phyloP scores from a whole-genome alignment of 495 filamentous ascomycete species.

The Poronia punctata region DNA sequence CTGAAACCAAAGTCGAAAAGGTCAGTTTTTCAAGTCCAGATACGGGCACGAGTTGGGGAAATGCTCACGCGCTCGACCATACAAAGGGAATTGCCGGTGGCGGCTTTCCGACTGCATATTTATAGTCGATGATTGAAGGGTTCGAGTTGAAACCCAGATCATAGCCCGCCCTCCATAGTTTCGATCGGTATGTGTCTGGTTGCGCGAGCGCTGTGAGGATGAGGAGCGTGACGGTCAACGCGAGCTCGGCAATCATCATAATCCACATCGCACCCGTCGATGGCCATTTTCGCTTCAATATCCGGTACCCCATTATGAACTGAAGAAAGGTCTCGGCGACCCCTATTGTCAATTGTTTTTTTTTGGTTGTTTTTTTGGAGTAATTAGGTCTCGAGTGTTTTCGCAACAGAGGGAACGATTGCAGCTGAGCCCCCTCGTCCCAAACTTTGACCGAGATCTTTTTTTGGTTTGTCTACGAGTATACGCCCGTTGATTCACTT shows the following conservation, averaged over 20 bases:
- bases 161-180: slow-evolving; percentile 73
- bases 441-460: no score
- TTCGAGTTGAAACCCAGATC: slow-evolving; percentile 78
- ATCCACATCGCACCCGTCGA: slow-evolving; percentile 54
- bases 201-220: slow-evolving; percentile 76
- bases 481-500: no score
- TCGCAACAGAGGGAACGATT: no score
- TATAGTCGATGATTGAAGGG: slow-evolving; percentile 64
- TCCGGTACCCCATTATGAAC: slow-evolving; percentile 33
- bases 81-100: slow-evolving; percentile 62
- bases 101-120: slow-evolving; percentile 65
- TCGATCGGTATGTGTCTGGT: slow-evolving; percentile 70
- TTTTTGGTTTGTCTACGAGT: no score
- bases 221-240: slow-evolving; percentile 60
- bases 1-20: slow-evolving; percentile 38
- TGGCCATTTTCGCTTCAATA: slow-evolving; percentile 54
- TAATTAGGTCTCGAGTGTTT: no score
- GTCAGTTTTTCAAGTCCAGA: slow-evolving; percentile 10
- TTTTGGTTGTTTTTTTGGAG: no score
- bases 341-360: background rate
- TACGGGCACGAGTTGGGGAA: slow-evolving; percentile 14
- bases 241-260: slow-evolving; percentile 64
- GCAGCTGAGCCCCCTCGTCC: no score
- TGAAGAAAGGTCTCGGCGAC: no score
- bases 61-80: slow-evolving; percentile 79